Evolutionary conservation across 2,329 filamentous ascomycete species (phyloP).

Genomic region (Verticillium dahliae): DNA sequence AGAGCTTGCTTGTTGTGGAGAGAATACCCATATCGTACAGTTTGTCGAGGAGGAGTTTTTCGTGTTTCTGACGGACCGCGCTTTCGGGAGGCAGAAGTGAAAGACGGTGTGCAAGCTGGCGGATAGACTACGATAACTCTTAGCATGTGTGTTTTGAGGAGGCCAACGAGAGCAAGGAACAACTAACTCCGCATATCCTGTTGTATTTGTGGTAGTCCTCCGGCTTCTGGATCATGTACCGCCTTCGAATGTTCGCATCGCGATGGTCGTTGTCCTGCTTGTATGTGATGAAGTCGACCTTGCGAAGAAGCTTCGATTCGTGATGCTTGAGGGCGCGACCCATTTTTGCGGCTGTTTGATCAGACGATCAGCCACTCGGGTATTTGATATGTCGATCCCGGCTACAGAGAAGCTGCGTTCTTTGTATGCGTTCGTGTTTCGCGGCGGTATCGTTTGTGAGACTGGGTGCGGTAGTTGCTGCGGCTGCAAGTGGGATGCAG

Average conservation of each 20-base stretch:
- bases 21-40: constrained; percentile 89
- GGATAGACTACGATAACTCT: constrained; percentile 56
- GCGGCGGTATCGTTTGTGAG: not conserved
- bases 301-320: constrained; percentile 90
- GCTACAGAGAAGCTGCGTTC: constrained; percentile 1
- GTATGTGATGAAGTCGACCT: constrained; percentile 91
- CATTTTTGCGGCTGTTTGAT: constrained; percentile 48
- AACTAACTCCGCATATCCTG: constrained; percentile 59
- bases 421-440: not conserved
- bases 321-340: constrained; percentile 94
- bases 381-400: no score
- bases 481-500: not conserved
- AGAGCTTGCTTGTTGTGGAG: constrained; percentile 67
- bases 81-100: constrained; percentile 76
- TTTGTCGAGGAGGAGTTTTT: constrained; percentile 83
- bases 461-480: not conserved
- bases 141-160: not conserved
- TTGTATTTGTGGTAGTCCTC: constrained; percentile 72
- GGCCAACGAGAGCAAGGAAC: not conserved
- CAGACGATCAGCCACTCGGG: not conserved
- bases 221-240: constrained; percentile 87
- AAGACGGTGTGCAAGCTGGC: constrained; percentile 84
- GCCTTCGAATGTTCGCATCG: constrained; percentile 69
- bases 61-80: constrained; percentile 72
- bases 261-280: constrained; percentile 84